These are phyloP conservation scores for Lasiodiplodia citricola DNA, from an alignment of 2,329 filamentous ascomycete genomes.

Conservation along the genomic window DNA sequence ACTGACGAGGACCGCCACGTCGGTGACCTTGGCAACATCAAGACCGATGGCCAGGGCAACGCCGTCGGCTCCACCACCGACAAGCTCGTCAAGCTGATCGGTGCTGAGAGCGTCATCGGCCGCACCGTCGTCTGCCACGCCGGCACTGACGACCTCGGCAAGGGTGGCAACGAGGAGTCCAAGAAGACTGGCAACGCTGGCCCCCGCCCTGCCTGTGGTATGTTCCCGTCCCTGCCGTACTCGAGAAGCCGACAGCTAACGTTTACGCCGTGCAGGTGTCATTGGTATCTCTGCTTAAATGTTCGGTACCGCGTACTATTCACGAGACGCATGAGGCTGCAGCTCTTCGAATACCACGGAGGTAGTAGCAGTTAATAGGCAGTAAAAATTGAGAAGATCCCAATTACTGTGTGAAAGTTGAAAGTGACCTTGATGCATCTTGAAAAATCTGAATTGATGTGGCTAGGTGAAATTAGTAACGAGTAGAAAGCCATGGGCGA, in stretches of 20 bases:
- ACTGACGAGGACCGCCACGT: constrained; percentile 86
- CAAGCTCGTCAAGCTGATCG: constrained; percentile 91
- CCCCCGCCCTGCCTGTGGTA: constrained; percentile 88
- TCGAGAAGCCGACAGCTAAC: constrained; percentile 21
- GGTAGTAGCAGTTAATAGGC: constrained; percentile 14
- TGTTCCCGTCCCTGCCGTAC: constrained; percentile 15
- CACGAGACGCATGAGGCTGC: neutral
- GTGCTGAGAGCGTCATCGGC: constrained; percentile 93
- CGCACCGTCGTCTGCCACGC: constrained; percentile 94
- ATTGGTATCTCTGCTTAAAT: constrained; percentile 83
- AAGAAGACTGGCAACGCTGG: constrained; percentile 99
- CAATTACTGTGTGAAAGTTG: neutral
- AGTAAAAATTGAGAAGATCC: neutral
- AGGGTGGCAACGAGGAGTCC: constrained; percentile 89
- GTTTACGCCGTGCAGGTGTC: constrained; percentile 63
- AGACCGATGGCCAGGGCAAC: constrained; percentile 92
- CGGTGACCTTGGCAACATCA: constrained; percentile 96
- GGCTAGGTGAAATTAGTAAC: neutral
- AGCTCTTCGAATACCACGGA: neutral
- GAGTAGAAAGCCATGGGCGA: neutral
- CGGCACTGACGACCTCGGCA: constrained; percentile 96
- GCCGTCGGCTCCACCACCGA: constrained; percentile 80
- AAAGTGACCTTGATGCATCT: neutral
- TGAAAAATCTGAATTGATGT: neutral
- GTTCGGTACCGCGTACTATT: neutral